Evolutionary conservation across 768 basidiomycete species (phyloP), one percentile per base, ranked within the genome.

Genomic region (Hygrophorus russula): DNA sequence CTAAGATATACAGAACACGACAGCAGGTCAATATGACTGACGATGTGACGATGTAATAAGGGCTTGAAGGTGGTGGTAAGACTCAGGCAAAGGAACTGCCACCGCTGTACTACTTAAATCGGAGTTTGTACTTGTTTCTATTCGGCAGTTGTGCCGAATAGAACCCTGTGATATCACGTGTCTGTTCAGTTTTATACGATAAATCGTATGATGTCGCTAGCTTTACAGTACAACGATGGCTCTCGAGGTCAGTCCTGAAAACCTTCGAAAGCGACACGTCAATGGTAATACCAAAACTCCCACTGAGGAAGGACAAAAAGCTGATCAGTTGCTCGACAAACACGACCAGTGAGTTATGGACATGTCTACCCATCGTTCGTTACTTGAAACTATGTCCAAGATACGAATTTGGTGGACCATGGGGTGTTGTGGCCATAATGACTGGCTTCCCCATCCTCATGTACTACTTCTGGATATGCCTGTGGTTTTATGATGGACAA

Each of bases 381-480:
- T 47, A 31, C 39, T 12, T 1, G 24, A 15, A 45, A 52, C 6
- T 28, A 18, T 33, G 47, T 17, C 49, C 12, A 50, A 93, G 90
- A 30, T 94, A 87, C 66, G 93, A 99, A 61, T 99, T 99, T 56
- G 94, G 96, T 50, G 94, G 94, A 2, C 92, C 94, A 33, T 72
- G 73, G 64, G 96, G 94, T 36, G 91, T 93, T 19, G 61, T 78
- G 9, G 85, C 83, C 10, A 98, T 99, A 66, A 98, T 99, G 85
- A 70, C 80, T 14, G 82, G 85, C 37, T 99, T 99, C 58, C 96
- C 96, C 0, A 61, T 83, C 18, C 72, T 98, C 48, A 98, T 99
- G 92, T 99, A 96, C 62, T 99, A 98, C 67, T 76, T 98, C 49
- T 97, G 91, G 90, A 89, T 89, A 46, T 99, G 96, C 57, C 74